These are phyloP conservation scores for Globisporangium viniferum DNA, from an alignment of 352 stramenopile genomes.

Conservation along the genomic window DNA sequence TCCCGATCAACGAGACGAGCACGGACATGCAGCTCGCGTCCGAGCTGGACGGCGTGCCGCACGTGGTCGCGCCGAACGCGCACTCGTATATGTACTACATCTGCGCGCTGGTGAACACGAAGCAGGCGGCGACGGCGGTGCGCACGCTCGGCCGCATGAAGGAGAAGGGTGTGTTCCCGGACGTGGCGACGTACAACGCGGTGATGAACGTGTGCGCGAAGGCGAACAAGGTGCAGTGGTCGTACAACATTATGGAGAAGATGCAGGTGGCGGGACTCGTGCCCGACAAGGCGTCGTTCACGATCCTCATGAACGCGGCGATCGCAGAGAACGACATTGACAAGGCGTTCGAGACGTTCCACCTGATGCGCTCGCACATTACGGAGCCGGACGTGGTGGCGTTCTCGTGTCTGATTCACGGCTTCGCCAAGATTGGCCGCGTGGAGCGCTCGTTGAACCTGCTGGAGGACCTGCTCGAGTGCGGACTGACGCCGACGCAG, in stretches of 20 bases:
- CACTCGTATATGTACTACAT: conserved; percentile 82
- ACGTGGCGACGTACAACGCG: conserved; percentile 67
- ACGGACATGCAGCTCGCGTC: conserved; percentile 34
- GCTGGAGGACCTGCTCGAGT: conserved; percentile 73
- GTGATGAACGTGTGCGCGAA: conserved; percentile 84
- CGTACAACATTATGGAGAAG: conserved; percentile 86
- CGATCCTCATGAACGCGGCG: conserved; percentile 74
- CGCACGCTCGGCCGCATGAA: conserved; percentile 81
- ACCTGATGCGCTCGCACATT: conserved; percentile 77
- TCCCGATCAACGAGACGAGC: conserved; percentile 19
- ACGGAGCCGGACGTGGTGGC: conserved; percentile 65
- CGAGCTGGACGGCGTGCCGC: conserved; percentile 44
- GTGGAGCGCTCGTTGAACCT: conserved; percentile 76
- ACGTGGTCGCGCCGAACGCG: conserved; percentile 42
- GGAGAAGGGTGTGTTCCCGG: conserved; percentile 54
- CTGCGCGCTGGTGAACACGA: conserved; percentile 43
- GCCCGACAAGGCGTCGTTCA: conserved; percentile 69
- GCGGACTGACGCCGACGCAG: conserved; percentile 56
- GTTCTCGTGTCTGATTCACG: conserved; percentile 73
- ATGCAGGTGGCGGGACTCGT: conserved; percentile 74
- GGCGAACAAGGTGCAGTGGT: conserved; percentile 53
- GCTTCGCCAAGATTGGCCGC: conserved; percentile 67
- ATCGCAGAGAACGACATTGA: conserved; percentile 72
- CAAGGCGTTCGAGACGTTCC: conserved; percentile 83
- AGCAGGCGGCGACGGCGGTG: conserved; percentile 53